phyloP scores from a whole-genome alignment of 495 filamentous ascomycete species.

The Diplogelasinospora grovesii region DNA sequence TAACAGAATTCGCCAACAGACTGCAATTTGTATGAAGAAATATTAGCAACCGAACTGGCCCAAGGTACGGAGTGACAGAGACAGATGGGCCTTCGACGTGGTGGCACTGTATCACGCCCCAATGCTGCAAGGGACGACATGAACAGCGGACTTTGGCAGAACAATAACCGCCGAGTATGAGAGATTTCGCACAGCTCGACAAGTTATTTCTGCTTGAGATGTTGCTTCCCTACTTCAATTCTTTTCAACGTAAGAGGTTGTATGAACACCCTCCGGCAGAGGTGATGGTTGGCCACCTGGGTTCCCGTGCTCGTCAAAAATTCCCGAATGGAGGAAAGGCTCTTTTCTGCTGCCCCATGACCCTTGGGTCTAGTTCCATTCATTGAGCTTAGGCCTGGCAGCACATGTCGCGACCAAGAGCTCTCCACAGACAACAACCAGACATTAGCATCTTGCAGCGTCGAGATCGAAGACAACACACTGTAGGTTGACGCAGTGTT shows the following conservation, averaged over 20 bases:
- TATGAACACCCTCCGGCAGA: background rate
- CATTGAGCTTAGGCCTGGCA: background rate
- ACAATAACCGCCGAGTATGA: too few species aligned
- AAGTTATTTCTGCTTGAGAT: background rate
- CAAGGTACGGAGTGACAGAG: too few species aligned
- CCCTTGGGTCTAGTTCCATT: conserved; percentile 5
- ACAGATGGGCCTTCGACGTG: too few species aligned
- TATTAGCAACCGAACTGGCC: too few species aligned
- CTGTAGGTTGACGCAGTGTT: background rate
- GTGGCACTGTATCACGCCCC: too few species aligned
- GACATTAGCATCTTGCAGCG: background rate
- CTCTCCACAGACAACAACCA: background rate
- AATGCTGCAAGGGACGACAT: too few species aligned
- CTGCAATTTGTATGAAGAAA: too few species aligned
- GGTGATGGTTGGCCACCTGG: conserved; percentile 14
- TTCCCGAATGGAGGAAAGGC: conserved; percentile 26
- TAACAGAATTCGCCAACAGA: too few species aligned
- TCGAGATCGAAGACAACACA: background rate
- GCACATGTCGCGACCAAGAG: background rate
- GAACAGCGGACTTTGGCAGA: too few species aligned
- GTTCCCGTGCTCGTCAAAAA: conserved; percentile 27
- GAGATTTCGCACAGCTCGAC: too few species aligned
- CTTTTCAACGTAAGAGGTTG: background rate
- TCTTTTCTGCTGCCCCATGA: conserved; percentile 8
- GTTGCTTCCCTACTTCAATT: background rate